phyloP scores from a whole-genome alignment of 2,329 filamentous ascomycete species.

The Aureobasidium sp. region DNA sequence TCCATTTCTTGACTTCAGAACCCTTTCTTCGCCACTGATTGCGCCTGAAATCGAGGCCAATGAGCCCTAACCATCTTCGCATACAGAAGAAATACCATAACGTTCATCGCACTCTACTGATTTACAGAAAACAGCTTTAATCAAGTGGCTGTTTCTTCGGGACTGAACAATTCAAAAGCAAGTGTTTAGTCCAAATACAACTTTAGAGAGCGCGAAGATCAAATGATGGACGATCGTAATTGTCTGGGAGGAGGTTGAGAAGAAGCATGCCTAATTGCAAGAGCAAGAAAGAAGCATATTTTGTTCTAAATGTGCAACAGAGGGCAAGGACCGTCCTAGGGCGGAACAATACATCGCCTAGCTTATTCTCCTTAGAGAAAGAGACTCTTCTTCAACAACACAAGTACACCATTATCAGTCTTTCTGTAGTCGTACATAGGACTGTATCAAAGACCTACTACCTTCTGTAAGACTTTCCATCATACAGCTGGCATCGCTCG shows the following conservation, averaged over 20 bases:
- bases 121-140: not conserved
- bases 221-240: not conserved
- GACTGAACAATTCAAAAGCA: not conserved
- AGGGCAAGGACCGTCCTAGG: not conserved
- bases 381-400: not conserved
- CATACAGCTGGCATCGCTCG: too few relatives aligned
- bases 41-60: too few relatives aligned
- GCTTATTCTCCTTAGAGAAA: not conserved
- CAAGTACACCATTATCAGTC: not conserved
- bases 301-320: not conserved
- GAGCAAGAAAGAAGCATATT: not conserved
- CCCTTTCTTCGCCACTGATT: too few relatives aligned
- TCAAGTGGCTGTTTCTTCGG: not conserved
- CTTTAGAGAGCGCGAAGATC: not conserved
- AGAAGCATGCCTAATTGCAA: not conserved
- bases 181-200: not conserved
- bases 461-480: too few relatives aligned
- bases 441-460: not conserved
- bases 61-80: too few relatives aligned
- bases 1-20: too few relatives aligned
- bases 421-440: not conserved
- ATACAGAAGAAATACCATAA: not conserved
- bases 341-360: not conserved
- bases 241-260: not conserved
- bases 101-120: too few relatives aligned